Evolutionary conservation across 495 filamentous ascomycete genomes (phyloP).

Genomic region (Clavariopsis aquatica): DNA sequence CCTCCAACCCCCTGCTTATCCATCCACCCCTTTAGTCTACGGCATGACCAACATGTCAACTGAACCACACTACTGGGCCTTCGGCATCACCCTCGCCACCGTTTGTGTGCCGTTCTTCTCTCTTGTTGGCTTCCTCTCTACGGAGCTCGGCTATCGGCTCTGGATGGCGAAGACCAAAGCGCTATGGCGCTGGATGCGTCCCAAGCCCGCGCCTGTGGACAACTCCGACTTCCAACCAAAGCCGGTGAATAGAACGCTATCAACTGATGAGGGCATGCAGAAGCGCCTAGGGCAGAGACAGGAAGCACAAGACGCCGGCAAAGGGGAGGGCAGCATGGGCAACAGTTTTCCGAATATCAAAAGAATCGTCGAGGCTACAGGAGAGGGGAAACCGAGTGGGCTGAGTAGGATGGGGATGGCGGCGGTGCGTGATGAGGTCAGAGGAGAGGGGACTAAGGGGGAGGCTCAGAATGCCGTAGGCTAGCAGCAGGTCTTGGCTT

Average conservation of each 20-base stretch:
- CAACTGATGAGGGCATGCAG: constrained; percentile 26
- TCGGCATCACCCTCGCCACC: constrained; percentile 45
- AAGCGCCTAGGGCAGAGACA: neutral
- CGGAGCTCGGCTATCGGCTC: constrained; percentile 34
- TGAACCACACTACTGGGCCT: constrained; percentile 40
- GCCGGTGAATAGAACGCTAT: constrained; percentile 14
- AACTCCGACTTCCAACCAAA: neutral
- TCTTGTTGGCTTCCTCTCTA: constrained; percentile 50
- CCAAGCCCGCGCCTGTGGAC: neutral
- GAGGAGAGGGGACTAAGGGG: neutral
- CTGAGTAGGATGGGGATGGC: neutral
- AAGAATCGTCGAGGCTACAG: constrained; percentile 15
- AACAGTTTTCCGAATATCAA: constrained; percentile 13
- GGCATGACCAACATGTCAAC: constrained; percentile 51
- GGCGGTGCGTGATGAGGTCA: neutral
- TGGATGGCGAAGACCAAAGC: constrained; percentile 22
- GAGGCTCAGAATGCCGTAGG: too few relatives aligned
- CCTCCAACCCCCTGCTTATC: neutral
- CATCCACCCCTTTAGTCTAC: constrained; percentile 47
- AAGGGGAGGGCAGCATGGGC: neutral
- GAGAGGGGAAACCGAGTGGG: constrained; percentile 10
- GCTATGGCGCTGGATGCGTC: constrained; percentile 19
- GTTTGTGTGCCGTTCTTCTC: constrained; percentile 52
- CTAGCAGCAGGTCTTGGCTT: too few relatives aligned
- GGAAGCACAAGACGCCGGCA: neutral